Base-by-base conservation (phyloP, 768 basidiomycete genomes). In the Auricularia auricula-judae region DNA sequence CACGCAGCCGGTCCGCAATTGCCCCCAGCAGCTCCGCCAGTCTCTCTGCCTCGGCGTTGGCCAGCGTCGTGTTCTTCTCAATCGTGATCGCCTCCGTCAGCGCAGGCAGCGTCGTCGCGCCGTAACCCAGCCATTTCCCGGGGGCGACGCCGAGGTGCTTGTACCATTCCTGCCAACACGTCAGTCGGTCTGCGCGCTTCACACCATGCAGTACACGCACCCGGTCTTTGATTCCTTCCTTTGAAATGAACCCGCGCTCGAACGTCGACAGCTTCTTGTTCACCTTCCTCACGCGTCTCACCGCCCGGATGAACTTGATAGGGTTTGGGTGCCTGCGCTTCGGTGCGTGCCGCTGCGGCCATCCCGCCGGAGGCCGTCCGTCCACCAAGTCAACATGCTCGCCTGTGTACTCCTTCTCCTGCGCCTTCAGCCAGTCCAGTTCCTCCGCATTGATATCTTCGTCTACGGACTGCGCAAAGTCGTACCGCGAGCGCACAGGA, bases 91-190 rank as follows among this genome's bases (percentile, higher is more conserved):
- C 82, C 71, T 95, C 92, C 0, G 86, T 87, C 35, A 94, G 76
- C 16, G 80, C 90, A 1, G 91, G 93, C 66, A 94, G 79, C 0
- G 91, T 91, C 0, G 91, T 93, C 2, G 91, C 89, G 4, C 91
- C 91, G 69, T 91, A 91, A 3, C 89, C 87, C 47, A 88, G 84
- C 85, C 87, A 87, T 73, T 90, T 86, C 44, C 92, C 93, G 36
- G 93, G 93, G 2, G 93, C 91, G 53, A 93, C 89, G 60, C 82
- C 92, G 16, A 93, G 80, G 74, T 93, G 88, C 70, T 79, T 84
- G 72, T 89, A 96, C 93, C 93, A 95, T 72, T 91, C 87, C 29
- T 51, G 47, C 10, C 47, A 4, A 51, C 5, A 10, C 47, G 47
- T 18, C 47, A 18, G 47, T 12, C 47, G 47, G 16, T 18, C 34